Conservation (phyloP, 257 asterid genomes). For the Forsythia suspensa region DNA sequence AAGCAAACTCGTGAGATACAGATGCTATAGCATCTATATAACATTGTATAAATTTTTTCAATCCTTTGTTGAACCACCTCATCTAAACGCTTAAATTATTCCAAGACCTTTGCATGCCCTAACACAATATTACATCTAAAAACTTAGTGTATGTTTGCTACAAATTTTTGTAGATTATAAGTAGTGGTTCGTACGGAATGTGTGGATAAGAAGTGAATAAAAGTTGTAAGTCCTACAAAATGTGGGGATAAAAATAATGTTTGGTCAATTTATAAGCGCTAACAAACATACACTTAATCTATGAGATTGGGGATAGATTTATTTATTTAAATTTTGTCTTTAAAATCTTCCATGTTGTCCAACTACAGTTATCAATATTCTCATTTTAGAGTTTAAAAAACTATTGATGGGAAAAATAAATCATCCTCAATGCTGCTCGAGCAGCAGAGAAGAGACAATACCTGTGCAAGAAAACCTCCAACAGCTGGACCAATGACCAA, state of each 20-base stretch:
- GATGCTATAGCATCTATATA: background rate
- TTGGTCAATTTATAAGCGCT: too few relatives aligned
- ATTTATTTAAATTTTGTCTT: background rate
- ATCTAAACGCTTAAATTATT: background rate
- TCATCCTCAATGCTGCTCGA: background rate
- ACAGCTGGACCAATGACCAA: constrained; percentile 91
- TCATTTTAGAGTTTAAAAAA: background rate
- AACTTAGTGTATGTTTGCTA: too few relatives aligned
- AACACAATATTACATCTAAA: background rate
- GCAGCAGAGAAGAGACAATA: constrained; percentile 21
- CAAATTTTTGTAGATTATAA: too few relatives aligned
- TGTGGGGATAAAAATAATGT: too few relatives aligned
- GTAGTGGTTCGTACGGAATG: too few relatives aligned
- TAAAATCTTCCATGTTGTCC: background rate
- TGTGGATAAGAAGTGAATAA: too few relatives aligned
- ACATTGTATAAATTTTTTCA: background rate
- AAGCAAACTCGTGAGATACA: background rate
- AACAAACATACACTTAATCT: background rate
- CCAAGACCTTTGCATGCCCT: background rate
- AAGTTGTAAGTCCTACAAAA: too few relatives aligned
- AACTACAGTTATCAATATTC: background rate
- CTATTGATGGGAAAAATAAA: background rate
- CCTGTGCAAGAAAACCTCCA: constrained; percentile 94
- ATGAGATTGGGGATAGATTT: background rate
- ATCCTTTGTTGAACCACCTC: background rate